Evolutionary conservation across 345 rosid species (phyloP).

Genomic region (Gossypium ekmanianum): DNA sequence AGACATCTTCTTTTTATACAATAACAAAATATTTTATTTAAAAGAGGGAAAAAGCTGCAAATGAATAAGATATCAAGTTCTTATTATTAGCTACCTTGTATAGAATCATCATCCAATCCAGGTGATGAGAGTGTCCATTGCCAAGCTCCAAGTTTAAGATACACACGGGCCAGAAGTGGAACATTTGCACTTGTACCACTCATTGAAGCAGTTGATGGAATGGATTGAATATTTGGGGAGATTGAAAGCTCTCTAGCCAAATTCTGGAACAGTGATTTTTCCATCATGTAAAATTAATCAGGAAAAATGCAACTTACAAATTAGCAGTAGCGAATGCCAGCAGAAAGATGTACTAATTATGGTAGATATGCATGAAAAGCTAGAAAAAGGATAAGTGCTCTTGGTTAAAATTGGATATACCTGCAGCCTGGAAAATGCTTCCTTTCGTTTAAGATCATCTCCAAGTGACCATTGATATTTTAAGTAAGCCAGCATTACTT

Average conservation of each 20-base stretch:
- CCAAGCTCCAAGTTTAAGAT: slow-evolving; percentile 84
- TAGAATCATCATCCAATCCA: slow-evolving; percentile 82
- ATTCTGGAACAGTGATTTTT: slow-evolving; percentile 36
- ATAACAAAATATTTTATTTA: background rate
- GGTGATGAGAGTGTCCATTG: slow-evolving; percentile 76
- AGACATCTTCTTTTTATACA: background rate
- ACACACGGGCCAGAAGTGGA: slow-evolving; percentile 82
- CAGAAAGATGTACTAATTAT: background rate
- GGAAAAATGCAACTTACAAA: background rate
- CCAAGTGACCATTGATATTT: slow-evolving; percentile 98
- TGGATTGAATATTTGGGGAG: slow-evolving; percentile 50
- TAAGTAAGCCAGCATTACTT: slow-evolving; percentile 91
- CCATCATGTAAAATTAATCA: too few species aligned
- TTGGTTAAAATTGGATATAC: slow-evolving; percentile 32
- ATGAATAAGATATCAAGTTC: background rate
- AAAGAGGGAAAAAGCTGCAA: background rate
- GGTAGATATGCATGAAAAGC: background rate
- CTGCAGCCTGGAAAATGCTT: slow-evolving; percentile 84
- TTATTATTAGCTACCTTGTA: slow-evolving; percentile 51
- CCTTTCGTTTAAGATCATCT: slow-evolving; percentile 89
- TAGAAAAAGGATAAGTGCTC: background rate
- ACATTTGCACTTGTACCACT: slow-evolving; percentile 47
- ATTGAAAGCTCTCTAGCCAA: slow-evolving; percentile 71
- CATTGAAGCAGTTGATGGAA: slow-evolving; percentile 39
- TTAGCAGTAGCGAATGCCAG: slow-evolving; percentile 10